phyloP scores from a whole-genome alignment of 257 asterid species.

The Solanum verrucosum region DNA sequence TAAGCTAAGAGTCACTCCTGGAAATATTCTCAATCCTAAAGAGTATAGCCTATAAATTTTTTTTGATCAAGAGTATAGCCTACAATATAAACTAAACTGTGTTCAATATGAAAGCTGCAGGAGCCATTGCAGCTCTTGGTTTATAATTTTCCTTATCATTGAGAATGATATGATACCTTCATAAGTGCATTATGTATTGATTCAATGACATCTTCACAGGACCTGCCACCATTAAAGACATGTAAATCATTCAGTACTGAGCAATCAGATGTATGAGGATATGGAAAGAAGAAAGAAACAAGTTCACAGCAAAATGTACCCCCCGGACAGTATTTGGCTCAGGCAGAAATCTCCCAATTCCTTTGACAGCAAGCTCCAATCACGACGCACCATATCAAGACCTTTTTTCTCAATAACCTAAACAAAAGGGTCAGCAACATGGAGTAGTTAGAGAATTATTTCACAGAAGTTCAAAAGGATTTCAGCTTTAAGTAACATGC shows the following conservation, averaged over 20 bases:
- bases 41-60: not conserved
- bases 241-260: not conserved
- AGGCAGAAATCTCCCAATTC: conserved; percentile 95
- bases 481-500: conserved; percentile 1
- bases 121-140: not conserved
- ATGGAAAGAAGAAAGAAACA: not conserved
- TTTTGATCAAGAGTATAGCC: not conserved
- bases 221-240: conserved; percentile 39
- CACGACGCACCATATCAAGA: conserved; percentile 99
- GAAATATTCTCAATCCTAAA: not conserved
- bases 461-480: not conserved
- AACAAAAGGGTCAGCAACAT: not conserved
- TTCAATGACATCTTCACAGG: conserved; percentile 92
- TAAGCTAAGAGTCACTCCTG: not conserved
- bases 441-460: not conserved
- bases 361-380: conserved; percentile 97
- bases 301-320: conserved; percentile 32
- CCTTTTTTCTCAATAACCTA: conserved; percentile 94
- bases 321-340: conserved; percentile 83
- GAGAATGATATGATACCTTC: conserved; percentile 52
- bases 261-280: not conserved
- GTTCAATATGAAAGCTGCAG: not conserved
- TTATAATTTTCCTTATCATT: conserved; percentile 5
- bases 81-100: not conserved
- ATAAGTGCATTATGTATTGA: conserved; percentile 70